Evolutionary conservation across 2,329 filamentous ascomycete genomes (phyloP).

Genomic region (Penicillium sp.): DNA sequence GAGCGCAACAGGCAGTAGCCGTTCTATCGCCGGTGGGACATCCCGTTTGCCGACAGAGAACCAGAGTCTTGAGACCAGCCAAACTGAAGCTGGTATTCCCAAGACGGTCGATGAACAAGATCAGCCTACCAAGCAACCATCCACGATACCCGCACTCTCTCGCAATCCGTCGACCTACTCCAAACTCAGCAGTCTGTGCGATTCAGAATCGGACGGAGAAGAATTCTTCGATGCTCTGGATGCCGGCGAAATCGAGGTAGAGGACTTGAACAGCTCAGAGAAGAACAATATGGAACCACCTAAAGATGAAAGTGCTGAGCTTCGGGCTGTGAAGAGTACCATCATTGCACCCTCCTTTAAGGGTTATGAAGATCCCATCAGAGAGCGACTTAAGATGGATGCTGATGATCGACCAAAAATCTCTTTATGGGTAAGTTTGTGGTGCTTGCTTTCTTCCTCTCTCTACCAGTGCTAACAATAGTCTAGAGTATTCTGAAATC

Average conservation of each 20-base stretch:
- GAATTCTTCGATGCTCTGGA: slow-evolving; percentile 98
- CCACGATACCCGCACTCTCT: slow-evolving; percentile 33
- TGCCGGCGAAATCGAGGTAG: slow-evolving; percentile 75
- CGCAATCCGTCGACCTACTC: slow-evolving; percentile 66
- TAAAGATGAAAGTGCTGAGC: slow-evolving; percentile 36
- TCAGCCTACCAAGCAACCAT: slow-evolving; percentile 9
- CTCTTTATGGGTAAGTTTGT: slow-evolving; percentile 77
- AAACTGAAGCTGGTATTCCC: slow-evolving; percentile 23
- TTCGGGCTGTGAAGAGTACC: slow-evolving; percentile 49
- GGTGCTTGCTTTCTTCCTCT: background rate
- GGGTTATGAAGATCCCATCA: slow-evolving; percentile 87
- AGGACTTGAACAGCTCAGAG: slow-evolving; percentile 58
- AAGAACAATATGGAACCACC: slow-evolving; percentile 47
- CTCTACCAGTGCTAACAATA: slow-evolving; percentile 4
- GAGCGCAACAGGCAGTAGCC: slow-evolving; percentile 43
- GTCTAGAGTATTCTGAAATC: slow-evolving; percentile 88
- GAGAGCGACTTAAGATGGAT: slow-evolving; percentile 79
- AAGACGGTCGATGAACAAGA: slow-evolving; percentile 12
- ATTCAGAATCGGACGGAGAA: slow-evolving; percentile 74
- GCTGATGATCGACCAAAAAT: slow-evolving; percentile 91
- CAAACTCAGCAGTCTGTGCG: slow-evolving; percentile 69
- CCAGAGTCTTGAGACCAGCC: slow-evolving; percentile 34
- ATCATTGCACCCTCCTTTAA: slow-evolving; percentile 76
- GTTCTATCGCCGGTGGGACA: slow-evolving; percentile 30
- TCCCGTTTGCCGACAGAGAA: slow-evolving; percentile 21